These are phyloP conservation scores for Claviceps capensis DNA, from an alignment of 2,329 filamentous ascomycete species.

Conservation along the genomic window DNA sequence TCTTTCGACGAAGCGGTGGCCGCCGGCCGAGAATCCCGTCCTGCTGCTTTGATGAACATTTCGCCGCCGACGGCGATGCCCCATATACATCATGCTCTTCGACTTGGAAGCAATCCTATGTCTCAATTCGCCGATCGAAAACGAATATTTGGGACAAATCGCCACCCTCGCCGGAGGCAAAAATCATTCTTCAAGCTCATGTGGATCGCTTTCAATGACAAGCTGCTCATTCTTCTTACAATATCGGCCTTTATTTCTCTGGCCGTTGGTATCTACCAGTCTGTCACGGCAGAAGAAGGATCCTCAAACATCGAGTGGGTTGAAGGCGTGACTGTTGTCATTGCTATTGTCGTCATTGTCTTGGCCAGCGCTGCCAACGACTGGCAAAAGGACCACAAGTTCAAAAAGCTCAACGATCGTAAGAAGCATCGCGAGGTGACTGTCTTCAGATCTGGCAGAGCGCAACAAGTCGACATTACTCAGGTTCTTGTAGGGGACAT, in stretches of 20 bases:
- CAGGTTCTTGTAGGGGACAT: conserved; percentile 64
- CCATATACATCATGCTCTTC: conserved; percentile 15
- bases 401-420: conserved; percentile 67
- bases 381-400: conserved; percentile 71
- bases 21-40: conserved; percentile 21
- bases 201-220: conserved; percentile 76
- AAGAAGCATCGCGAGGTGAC: conserved; percentile 66
- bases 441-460: conserved; percentile 60
- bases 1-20: conserved; percentile 35
- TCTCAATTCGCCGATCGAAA: conserved; percentile 41
- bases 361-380: conserved; percentile 67
- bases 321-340: conserved; percentile 66
- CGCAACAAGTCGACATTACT: conserved; percentile 54
- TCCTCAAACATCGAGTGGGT: conserved; percentile 60
- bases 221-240: conserved; percentile 59
- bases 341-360: conserved; percentile 64
- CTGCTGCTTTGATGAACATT: conserved; percentile 10
- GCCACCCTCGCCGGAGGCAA: conserved; percentile 41
- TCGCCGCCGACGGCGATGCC: conserved; percentile 10
- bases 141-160: conserved; percentile 55
- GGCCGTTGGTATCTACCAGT: conserved; percentile 61
- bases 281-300: conserved; percentile 38
- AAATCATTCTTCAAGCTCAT: conserved; percentile 53
- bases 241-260: conserved; percentile 61
- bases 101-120: conserved; percentile 14